Percentiles rank a stretch among this genome's conserved stretches.
Evolutionary conservation across 352 stramenopile species (phyloP).

Genomic region (Phytophthora hibernalis): DNA sequence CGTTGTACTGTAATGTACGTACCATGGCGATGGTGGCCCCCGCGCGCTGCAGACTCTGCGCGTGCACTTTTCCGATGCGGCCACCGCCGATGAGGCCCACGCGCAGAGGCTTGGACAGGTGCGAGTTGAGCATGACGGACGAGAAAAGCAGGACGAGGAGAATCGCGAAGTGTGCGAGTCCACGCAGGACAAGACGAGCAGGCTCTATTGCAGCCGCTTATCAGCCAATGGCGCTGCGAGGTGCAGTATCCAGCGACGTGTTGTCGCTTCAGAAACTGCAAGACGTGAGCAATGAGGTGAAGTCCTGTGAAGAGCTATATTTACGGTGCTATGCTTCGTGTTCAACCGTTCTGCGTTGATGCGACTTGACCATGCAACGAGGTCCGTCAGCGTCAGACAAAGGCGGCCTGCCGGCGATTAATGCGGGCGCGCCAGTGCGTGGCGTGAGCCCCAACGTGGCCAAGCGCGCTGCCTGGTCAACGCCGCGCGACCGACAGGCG

Average conservation of each 20-base stretch:
- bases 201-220: slow-evolving; percentile 6
- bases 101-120: slow-evolving; percentile 42
- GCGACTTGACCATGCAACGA: slow-evolving; percentile 13
- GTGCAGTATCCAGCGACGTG: background rate
- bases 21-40: slow-evolving; percentile 52
- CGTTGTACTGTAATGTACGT: background rate
- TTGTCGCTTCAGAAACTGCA: slow-evolving; percentile 10
- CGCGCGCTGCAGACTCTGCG: slow-evolving; percentile 55
- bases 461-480: slow-evolving; percentile 39
- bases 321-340: slow-evolving; percentile 8
- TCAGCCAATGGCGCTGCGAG: slow-evolving; percentile 8
- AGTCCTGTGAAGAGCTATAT: slow-evolving; percentile 9
- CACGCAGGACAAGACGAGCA: slow-evolving; percentile 20
- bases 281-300: background rate
- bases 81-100: slow-evolving; percentile 74
- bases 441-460: slow-evolving; percentile 33
- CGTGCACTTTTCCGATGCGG: slow-evolving; percentile 73
- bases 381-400: background rate
- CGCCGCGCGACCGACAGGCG: slow-evolving; percentile 15
- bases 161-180: slow-evolving; percentile 25
- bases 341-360: too few relatives aligned
- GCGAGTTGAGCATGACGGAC: slow-evolving; percentile 39
- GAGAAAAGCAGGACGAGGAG: slow-evolving; percentile 7
- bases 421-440: background rate
- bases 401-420: slow-evolving; percentile 10